phyloP scores from a whole-genome alignment of 2,329 filamentous ascomycete genomes.

The Trichoderma sp. region DNA sequence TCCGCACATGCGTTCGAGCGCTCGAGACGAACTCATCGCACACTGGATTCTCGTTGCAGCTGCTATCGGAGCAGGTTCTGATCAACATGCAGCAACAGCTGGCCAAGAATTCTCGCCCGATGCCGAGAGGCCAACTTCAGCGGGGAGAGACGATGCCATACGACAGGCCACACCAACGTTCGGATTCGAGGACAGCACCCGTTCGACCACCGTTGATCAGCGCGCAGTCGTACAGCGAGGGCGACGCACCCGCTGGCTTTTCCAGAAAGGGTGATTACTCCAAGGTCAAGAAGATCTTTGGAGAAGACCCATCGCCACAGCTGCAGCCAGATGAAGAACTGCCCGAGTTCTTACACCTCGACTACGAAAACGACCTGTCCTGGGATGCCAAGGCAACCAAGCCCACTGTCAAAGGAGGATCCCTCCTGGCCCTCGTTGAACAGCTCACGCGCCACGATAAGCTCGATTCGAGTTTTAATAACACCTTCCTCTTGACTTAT shows the following conservation, averaged over 20 bases:
- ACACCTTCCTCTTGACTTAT: slow-evolving; percentile 96
- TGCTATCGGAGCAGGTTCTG: slow-evolving; percentile 80
- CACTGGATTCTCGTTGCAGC: slow-evolving; percentile 82
- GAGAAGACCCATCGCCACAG: slow-evolving; percentile 61
- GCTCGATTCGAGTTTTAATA: slow-evolving; percentile 92
- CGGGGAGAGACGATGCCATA: slow-evolving; percentile 61
- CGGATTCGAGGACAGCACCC: slow-evolving; percentile 54
- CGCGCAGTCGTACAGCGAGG: slow-evolving; percentile 67
- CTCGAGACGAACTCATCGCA: slow-evolving; percentile 86
- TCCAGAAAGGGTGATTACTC: slow-evolving; percentile 62
- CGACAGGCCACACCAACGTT: slow-evolving; percentile 56
- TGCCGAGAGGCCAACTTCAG: slow-evolving; percentile 55
- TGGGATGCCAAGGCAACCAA: slow-evolving; percentile 82
- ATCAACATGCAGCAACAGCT: slow-evolving; percentile 50
- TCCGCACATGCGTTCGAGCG: slow-evolving; percentile 74
- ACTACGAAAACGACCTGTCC: slow-evolving; percentile 84
- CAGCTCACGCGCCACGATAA: slow-evolving; percentile 96
- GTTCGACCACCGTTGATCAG: slow-evolving; percentile 51
- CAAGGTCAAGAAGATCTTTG: slow-evolving; percentile 67
- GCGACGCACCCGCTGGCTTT: slow-evolving; percentile 52
- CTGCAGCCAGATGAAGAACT: slow-evolving; percentile 68
- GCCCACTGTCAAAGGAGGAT: slow-evolving; percentile 82
- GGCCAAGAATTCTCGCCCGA: slow-evolving; percentile 27
- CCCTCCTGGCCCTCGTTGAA: slow-evolving; percentile 84
- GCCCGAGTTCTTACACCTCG: slow-evolving; percentile 81